A percentile compares a stretch with the other conserved stretches of the same genome.
These are phyloP conservation scores for Trypanosomatidae sp. DNA, from an alignment of 208 protist genomes.

Conservation along the genomic window DNA sequence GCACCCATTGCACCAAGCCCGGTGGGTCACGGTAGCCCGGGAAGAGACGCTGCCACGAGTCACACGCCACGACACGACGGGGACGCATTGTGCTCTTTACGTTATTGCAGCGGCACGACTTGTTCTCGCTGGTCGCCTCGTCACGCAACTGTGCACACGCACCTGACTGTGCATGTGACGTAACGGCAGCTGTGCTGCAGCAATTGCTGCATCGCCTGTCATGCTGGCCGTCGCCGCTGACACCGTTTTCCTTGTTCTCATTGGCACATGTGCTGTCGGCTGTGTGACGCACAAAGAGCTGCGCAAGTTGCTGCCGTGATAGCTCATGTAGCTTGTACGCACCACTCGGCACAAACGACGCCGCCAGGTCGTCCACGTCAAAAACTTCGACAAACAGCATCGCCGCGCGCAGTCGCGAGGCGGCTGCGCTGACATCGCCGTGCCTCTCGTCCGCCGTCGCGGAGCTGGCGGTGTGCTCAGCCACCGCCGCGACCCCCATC, in stretches of 20 bases:
- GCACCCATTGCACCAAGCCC: constrained; percentile 15
- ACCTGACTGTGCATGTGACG: too few species aligned
- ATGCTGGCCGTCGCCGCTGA: too few species aligned
- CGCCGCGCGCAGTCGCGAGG: constrained; percentile 9
- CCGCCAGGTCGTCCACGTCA: constrained; percentile 21
- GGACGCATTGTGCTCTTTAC: background rate
- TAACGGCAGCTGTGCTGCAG: too few species aligned
- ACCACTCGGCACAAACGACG: constrained; percentile 19
- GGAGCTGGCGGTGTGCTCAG: too few species aligned
- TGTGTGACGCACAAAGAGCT: constrained; percentile 7
- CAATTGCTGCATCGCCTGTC: too few species aligned
- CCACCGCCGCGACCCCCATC: too few species aligned
- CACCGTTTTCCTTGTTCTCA: too few species aligned
- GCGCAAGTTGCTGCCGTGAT: constrained; percentile 6
- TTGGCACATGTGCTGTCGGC: too few species aligned
- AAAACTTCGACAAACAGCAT: constrained; percentile 61
- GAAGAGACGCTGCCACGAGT: constrained; percentile 15
- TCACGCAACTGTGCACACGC: too few species aligned
- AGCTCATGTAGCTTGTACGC: constrained; percentile 31
- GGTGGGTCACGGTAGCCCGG: constrained; percentile 8
- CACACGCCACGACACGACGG: constrained; percentile 20
- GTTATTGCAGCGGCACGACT: too few species aligned
- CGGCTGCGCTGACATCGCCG: background rate
- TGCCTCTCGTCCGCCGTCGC: too few species aligned
- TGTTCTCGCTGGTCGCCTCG: too few species aligned